phyloP scores from a whole-genome alignment of 371 early-diverging fungal genomes.

The Apophysomyces sp. region DNA sequence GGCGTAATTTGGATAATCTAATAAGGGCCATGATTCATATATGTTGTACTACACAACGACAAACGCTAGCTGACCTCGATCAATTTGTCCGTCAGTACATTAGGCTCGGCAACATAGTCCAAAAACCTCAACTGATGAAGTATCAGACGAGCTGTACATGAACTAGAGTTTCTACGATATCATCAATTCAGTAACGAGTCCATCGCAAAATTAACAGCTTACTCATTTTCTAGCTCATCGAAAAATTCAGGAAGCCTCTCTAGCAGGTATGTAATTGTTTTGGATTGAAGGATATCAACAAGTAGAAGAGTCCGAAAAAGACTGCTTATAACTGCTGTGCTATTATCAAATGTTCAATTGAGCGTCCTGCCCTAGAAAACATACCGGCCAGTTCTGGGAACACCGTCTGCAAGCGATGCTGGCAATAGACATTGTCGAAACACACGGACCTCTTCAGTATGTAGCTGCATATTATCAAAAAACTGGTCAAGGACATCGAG shows the following conservation, averaged over 20 bases:
- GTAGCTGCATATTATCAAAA: slow-evolving; percentile 23
- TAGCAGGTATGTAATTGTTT: slow-evolving; percentile 57
- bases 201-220: not conserved
- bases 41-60: not conserved
- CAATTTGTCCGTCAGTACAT: slow-evolving; percentile 60
- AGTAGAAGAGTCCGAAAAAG: slow-evolving; percentile 61
- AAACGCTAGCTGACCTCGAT: slow-evolving; percentile 54
- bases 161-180: slow-evolving; percentile 31
- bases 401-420: slow-evolving; percentile 15
- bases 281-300: slow-evolving; percentile 63
- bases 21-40: not conserved
- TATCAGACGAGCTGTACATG: slow-evolving; percentile 63
- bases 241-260: slow-evolving; percentile 69
- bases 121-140: slow-evolving; percentile 80
- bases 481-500: slow-evolving; percentile 20
- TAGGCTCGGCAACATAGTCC: slow-evolving; percentile 72
- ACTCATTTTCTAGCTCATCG: slow-evolving; percentile 57
- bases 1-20: slow-evolving; percentile 67
- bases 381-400: slow-evolving; percentile 20
- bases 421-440: slow-evolving; percentile 41
- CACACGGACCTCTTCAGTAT: slow-evolving; percentile 18
- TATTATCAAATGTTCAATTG: not conserved
- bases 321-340: slow-evolving; percentile 46
- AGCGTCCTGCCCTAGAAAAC: not conserved
- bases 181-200: not conserved